A percentile compares a stretch with the other conserved stretches of the same genome.
Evolutionary conservation across 1,284 basidiomycete genomes (phyloP).

Genomic region (Sanghuangporus weigelae): DNA sequence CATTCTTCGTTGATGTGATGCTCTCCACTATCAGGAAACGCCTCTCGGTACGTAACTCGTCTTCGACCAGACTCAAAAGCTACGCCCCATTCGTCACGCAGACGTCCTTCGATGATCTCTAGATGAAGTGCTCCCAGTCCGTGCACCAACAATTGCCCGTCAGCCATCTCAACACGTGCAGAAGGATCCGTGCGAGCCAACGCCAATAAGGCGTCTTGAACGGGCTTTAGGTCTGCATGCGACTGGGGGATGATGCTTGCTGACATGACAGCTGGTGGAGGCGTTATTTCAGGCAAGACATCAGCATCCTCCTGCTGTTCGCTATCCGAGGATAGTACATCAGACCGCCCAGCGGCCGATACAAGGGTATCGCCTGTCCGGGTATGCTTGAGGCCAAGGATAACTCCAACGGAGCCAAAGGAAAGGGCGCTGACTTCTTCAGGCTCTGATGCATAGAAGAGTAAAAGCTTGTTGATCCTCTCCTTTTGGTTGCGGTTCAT

Average conservation of each 20-base stretch:
- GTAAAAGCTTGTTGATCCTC: constrained; percentile 69
- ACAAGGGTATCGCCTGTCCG: constrained; percentile 86
- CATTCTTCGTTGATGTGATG: constrained; percentile 37
- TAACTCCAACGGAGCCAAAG: constrained; percentile 81
- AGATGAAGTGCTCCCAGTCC: constrained; percentile 84
- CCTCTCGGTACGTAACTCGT: constrained; percentile 78
- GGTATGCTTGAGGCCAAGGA: constrained; percentile 78
- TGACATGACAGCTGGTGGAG: constrained; percentile 75
- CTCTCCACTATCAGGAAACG: constrained; percentile 39
- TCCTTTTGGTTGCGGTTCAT: constrained; percentile 67
- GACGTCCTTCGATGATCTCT: constrained; percentile 78
- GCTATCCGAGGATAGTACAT: constrained; percentile 20
- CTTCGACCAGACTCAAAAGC: constrained; percentile 75
- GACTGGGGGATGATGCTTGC: constrained; percentile 78
- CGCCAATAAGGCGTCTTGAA: constrained; percentile 69
- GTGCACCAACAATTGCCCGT: constrained; percentile 80
- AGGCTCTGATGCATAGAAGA: constrained; percentile 77
- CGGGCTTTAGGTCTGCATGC: constrained; percentile 71
- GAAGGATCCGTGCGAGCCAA: constrained; percentile 86
- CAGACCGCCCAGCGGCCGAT: constrained; percentile 25
- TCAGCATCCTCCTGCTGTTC: constrained; percentile 26
- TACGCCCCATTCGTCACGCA: constrained; percentile 77
- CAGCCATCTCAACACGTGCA: constrained; percentile 68
- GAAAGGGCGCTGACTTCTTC: constrained; percentile 78
- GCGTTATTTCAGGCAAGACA: constrained; percentile 60